Base-by-base conservation (phyloP, 2,329 filamentous ascomycete genomes). In the Calonectria pteridis region DNA sequence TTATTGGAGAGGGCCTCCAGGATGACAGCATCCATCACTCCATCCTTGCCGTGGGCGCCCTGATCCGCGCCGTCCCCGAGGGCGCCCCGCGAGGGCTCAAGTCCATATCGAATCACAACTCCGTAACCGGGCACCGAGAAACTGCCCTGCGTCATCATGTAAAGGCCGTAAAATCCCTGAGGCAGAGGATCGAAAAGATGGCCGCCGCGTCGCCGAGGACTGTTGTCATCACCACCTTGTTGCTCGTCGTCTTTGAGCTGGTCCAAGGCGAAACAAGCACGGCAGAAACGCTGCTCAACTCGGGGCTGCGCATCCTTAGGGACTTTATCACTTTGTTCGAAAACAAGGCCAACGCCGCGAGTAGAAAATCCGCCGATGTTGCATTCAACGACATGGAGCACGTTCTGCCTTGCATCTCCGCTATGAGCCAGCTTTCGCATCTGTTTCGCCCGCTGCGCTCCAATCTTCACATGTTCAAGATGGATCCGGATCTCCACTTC, bases 381-480 rank as follows among this genome's bases (percentile, higher is more conserved):
- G 55, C 37, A 28, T 62, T 62, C 35, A 62, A 62, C 55, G 55
- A 62, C 31, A 62, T 62, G 55, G 55, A 62, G 35, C 55, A 62
- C 26, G 55, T 62, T 11, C 55, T 62, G 5, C 55, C 55, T 20
- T 62, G 55, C 55, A 62, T 62, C 23, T 35, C 55, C 23, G 55
- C 55, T 23, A 62, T 62, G 55, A 62, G 55, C 55, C 55, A 62
- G 6, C 55, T 62, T 28, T 62, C 55, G 7, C 35, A 62, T 26
- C 55, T 62, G 1, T 62, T 62, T 40, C 55, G 55, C 55, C 55
- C 55, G 13, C 10, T 68, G 14, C 55, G 55, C 33, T 37, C 35
- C 13, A n/a, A 40, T 40, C 33, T 37, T 28, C 55, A 62, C 55
- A 40, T 62, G 55, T 62, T 62, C 35, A 40, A 28, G 23, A 62